These are phyloP conservation scores for Baudoinia panamericana DNA, from an alignment of 495 filamentous ascomycete genomes.

Conservation along the genomic window DNA sequence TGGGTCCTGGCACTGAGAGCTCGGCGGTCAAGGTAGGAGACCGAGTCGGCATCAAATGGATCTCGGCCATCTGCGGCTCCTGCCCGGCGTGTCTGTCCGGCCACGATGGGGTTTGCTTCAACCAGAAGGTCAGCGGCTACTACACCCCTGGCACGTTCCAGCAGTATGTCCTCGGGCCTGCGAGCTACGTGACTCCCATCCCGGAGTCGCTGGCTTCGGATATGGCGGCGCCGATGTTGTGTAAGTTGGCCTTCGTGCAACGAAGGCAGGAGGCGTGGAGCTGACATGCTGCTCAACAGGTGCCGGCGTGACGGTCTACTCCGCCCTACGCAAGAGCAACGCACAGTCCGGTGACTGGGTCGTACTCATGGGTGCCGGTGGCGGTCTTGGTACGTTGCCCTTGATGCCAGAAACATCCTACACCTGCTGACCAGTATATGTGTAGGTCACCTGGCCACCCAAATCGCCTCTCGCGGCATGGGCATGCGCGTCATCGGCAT, in stretches of 20 bases:
- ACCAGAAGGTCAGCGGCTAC: conserved; percentile 40
- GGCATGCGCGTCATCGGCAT: conserved; percentile 55
- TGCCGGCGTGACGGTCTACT: conserved; percentile 31
- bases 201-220: conserved; percentile 46
- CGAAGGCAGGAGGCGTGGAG: no score
- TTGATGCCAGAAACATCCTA: no score
- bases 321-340: conserved; percentile 39
- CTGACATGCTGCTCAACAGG: no score
- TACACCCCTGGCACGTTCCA: conserved; percentile 55
- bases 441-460: conserved; percentile 42
- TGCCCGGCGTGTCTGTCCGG: conserved; percentile 45
- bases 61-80: conserved; percentile 34
- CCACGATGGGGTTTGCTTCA: conserved; percentile 46
- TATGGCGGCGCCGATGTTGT: conserved; percentile 46
- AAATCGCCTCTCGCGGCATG: conserved; percentile 50
- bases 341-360: conserved; percentile 50
- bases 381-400: conserved; percentile 7
- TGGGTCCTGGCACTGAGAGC: conserved; percentile 38
- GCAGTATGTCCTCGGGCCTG: conserved; percentile 52
- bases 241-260: no score
- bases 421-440: neutral
- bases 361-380: conserved; percentile 40
- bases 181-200: conserved; percentile 55
- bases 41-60: conserved; percentile 35
- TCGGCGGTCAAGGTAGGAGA: conserved; percentile 50